Percentiles rank a stretch among this genome's conserved stretches.
phyloP scores from a whole-genome alignment of 139 green algal species.

The Spirogloea muscicola region DNA sequence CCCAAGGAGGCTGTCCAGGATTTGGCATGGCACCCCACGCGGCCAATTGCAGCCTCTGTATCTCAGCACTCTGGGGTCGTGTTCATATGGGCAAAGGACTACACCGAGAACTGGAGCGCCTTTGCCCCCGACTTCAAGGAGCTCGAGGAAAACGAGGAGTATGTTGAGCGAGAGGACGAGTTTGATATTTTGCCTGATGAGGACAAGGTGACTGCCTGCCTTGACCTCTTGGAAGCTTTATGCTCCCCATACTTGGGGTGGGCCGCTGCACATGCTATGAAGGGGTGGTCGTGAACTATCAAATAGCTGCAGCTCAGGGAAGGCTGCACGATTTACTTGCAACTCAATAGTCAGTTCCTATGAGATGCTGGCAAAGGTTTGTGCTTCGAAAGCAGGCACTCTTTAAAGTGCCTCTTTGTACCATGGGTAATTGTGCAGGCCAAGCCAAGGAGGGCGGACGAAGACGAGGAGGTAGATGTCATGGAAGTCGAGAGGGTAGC shows the following conservation, averaged over 20 bases:
- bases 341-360: too few species aligned
- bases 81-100: constrained; percentile 79
- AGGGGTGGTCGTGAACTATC: too few species aligned
- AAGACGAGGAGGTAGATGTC: constrained; percentile 38
- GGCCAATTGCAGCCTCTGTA: constrained; percentile 60
- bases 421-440: constrained; percentile 8
- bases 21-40: constrained; percentile 75
- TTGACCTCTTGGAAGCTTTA: too few species aligned
- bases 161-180: constrained; percentile 88
- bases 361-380: too few species aligned
- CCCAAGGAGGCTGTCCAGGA: constrained; percentile 49
- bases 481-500: constrained; percentile 33
- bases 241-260: neutral
- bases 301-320: too few species aligned
- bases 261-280: too few species aligned
- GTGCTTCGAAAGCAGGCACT: too few species aligned
- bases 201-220: constrained; percentile 19
- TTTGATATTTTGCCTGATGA: constrained; percentile 70
- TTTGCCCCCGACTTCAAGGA: constrained; percentile 93
- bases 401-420: too few species aligned
- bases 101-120: constrained; percentile 84
- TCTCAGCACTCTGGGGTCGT: constrained; percentile 51
- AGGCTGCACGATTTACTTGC: too few species aligned
- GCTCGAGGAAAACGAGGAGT: constrained; percentile 85
- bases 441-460: neutral